Conservation (phyloP, 306 rosid species). For the Malus asiatica region DNA sequence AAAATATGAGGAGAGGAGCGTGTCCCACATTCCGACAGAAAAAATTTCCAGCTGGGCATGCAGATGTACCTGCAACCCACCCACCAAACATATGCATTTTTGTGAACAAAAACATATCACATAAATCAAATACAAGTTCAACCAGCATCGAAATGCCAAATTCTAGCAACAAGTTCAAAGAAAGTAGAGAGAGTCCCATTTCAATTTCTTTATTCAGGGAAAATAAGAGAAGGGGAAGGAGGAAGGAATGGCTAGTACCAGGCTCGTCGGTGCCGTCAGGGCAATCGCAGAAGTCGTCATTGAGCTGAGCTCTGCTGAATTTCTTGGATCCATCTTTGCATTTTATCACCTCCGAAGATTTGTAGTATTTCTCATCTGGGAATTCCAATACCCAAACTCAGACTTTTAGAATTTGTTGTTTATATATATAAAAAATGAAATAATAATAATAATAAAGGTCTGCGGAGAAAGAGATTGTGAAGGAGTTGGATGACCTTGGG, state of each 20-base stretch:
- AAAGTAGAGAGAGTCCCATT: background rate
- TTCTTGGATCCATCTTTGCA: slow-evolving; percentile 81
- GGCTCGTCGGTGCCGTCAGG: slow-evolving; percentile 96
- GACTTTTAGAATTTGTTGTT: background rate
- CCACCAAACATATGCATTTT: background rate
- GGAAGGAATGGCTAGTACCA: slow-evolving; percentile 36
- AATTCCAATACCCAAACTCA: background rate
- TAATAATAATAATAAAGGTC: background rate
- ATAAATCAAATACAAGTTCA: background rate
- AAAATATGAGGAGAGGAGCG: slow-evolving; percentile 40
- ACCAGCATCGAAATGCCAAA: background rate
- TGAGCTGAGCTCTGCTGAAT: slow-evolving; percentile 71
- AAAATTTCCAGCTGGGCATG: slow-evolving; percentile 78
- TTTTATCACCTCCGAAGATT: slow-evolving; percentile 51
- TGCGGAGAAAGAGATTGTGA: background rate
- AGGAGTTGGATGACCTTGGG: slow-evolving; percentile 43
- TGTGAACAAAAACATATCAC: background rate
- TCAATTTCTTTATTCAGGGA: background rate
- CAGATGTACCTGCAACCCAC: slow-evolving; percentile 66
- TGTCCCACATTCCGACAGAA: slow-evolving; percentile 80
- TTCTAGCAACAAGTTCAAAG: background rate
- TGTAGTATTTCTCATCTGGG: slow-evolving; percentile 72
- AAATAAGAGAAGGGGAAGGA: background rate
- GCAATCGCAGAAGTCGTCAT: slow-evolving; percentile 91
- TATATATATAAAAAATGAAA: background rate